Evolutionary conservation across 345 rosid species (phyloP), one percentile per base, ranked within the genome.

Genomic region (Populus nigra): DNA sequence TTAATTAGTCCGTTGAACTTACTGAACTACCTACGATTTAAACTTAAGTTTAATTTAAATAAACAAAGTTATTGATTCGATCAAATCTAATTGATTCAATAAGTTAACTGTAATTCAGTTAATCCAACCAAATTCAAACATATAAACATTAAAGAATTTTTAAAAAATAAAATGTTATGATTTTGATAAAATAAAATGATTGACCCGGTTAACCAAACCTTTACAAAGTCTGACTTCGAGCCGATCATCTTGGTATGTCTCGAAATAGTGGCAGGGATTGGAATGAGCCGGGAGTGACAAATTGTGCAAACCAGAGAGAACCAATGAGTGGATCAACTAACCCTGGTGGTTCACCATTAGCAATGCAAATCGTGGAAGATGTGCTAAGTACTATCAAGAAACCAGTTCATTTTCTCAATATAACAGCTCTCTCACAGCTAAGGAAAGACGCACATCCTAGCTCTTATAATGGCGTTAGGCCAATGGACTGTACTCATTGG

Each of bases 401-500:
- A 49, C 87, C 87, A 1, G 91, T 87, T 43, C 88, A 86, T 76
- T 81, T 88, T 84, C 84, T 91, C 6, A 85, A 91, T 35, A 83
- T 91, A 75, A 88, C 93, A n/a, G 72, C 81, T 15, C 87, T 90
- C 1, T 91, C 96, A 8, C 89, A 90, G 76, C 84, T 90, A 31
- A 87, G 96, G 78, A 91, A 91, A 75, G 96, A 91, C 77, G 92
- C 83, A 65, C 96, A 90, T 77, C 91, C 96, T 2, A 47, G 86
- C 77, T 71, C 84, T 25, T 76, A 83, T 55, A 90, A 76, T 78
- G 92, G 83, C 49, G 80, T 91, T 72, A 82, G 77, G 45, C 83
- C 84, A 63, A 86, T 90, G 92, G 93, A 91, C 65, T 91, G 96
- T 85, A 88, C 93, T 33, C 96, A 91, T 29, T 91, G 93, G 96